phyloP scores from a whole-genome alignment of 2,329 filamentous ascomycete species.

The Pseudocercospora fuligena region DNA sequence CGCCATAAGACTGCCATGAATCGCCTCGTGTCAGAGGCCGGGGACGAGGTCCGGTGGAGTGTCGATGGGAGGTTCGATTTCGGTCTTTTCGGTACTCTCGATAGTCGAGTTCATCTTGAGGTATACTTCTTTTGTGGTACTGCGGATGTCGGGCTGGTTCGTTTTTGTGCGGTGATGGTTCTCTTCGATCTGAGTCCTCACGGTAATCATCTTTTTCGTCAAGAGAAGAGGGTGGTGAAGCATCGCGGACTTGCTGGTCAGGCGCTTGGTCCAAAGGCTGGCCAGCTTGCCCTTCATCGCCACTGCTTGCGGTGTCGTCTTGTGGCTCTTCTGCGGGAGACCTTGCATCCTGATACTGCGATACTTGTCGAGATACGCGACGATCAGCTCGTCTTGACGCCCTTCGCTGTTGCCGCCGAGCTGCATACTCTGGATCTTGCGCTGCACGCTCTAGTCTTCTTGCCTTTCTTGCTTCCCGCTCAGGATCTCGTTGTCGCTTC shows the following conservation, averaged over 20 bases:
- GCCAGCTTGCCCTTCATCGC: neutral
- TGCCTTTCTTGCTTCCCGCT: neutral
- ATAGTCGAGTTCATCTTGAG: neutral
- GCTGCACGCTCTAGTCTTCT: slow-evolving; percentile 7
- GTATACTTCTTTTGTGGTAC: neutral
- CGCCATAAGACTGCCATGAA: slow-evolving; percentile 8
- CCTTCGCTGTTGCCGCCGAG: slow-evolving; percentile 8
- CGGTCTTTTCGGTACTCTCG: neutral
- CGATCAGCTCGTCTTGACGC: slow-evolving; percentile 14
- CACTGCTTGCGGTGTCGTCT: neutral
- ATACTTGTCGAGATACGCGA: neutral
- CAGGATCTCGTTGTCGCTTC: neutral
- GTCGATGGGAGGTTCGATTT: neutral
- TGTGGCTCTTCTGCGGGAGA: neutral
- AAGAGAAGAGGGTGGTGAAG: neutral
- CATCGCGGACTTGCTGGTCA: neutral
- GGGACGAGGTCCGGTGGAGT: neutral
- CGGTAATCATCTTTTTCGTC: neutral
- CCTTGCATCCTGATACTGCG: neutral
- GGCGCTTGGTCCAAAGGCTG: neutral
- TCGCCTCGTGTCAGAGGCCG: slow-evolving; percentile 2
- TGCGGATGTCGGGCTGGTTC: neutral
- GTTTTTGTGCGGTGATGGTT: neutral
- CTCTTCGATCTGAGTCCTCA: neutral
- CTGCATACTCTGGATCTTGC: slow-evolving; percentile 15